Conservation (phyloP, 768 basidiomycete genomes). For the Agaricus subrufescens region DNA sequence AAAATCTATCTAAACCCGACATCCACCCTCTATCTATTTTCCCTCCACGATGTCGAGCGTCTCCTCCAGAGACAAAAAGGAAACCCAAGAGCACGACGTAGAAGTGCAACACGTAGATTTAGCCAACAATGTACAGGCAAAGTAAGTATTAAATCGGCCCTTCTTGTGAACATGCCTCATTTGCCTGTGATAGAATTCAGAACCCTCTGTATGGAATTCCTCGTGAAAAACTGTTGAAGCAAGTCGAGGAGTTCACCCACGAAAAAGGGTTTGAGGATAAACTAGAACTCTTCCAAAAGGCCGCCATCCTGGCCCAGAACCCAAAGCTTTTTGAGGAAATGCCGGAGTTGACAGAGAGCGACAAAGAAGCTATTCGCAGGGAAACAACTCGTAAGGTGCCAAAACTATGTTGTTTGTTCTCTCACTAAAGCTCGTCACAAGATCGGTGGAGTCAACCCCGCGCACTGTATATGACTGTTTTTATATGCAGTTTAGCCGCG, state of each 20-base stretch:
- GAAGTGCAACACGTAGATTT: conserved; percentile 25
- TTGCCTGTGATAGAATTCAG: conserved; percentile 28
- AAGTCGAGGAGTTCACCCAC: conserved; percentile 58
- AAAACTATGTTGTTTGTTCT: neutral
- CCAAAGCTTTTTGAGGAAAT: conserved; percentile 44
- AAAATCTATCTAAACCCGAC: neutral
- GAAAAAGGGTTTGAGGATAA: conserved; percentile 43
- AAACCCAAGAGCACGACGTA: conserved; percentile 16
- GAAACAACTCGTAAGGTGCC: conserved; percentile 37
- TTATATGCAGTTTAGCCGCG: conserved; percentile 66
- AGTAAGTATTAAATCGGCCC: conserved; percentile 18
- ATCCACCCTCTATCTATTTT: neutral
- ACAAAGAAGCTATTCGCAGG: conserved; percentile 35
- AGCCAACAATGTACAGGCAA: conserved; percentile 37
- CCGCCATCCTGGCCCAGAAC: conserved; percentile 70
- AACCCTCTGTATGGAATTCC: conserved; percentile 53
- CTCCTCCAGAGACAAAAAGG: neutral
- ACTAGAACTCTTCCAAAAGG: conserved; percentile 51
- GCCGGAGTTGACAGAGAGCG: conserved; percentile 30
- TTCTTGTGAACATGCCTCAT: neutral
- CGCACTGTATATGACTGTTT: conserved; percentile 37
- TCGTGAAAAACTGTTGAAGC: conserved; percentile 50
- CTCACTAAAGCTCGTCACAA: conserved; percentile 10
- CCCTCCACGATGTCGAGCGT: neutral
- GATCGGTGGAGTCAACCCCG: conserved; percentile 47